phyloP scores from a whole-genome alignment of 139 green algal genomes.

The Chlorella ohadii region DNA sequence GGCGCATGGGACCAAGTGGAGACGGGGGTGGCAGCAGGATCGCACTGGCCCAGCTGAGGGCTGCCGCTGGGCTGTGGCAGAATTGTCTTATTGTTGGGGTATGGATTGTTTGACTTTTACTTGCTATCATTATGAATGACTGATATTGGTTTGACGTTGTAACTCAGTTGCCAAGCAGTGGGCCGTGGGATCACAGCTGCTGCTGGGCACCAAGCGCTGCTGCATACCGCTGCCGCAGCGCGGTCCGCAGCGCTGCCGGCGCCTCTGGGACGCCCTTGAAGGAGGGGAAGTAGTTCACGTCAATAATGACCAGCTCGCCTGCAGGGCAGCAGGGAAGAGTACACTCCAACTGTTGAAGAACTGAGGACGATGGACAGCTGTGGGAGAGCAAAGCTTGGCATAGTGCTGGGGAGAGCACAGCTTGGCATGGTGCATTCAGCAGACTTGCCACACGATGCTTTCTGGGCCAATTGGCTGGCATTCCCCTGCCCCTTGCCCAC shows the following conservation, averaged over 20 bases:
- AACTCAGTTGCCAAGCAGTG: background rate
- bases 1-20: too few relatives aligned
- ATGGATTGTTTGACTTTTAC: too few relatives aligned
- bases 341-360: background rate
- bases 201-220: background rate
- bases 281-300: conserved; percentile 84
- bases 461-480: too few relatives aligned
- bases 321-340: conserved; percentile 23
- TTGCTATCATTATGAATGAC: too few relatives aligned
- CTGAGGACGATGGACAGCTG: background rate
- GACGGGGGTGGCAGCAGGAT: too few relatives aligned
- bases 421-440: too few relatives aligned
- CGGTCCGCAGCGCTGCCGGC: conserved; percentile 18
- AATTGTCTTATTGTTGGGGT: too few relatives aligned
- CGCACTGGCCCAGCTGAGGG: background rate
- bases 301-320: conserved; percentile 60
- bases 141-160: background rate
- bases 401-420: too few relatives aligned
- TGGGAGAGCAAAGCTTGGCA: too few relatives aligned
- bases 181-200: background rate
- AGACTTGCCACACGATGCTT: too few relatives aligned
- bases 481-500: too few relatives aligned
- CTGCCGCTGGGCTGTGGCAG: background rate
- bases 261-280: conserved; percentile 60
- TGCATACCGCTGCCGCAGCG: conserved; percentile 21